Conservation (phyloP, 1,139 yeast species). For the Blastobotrys elegans region DNA sequence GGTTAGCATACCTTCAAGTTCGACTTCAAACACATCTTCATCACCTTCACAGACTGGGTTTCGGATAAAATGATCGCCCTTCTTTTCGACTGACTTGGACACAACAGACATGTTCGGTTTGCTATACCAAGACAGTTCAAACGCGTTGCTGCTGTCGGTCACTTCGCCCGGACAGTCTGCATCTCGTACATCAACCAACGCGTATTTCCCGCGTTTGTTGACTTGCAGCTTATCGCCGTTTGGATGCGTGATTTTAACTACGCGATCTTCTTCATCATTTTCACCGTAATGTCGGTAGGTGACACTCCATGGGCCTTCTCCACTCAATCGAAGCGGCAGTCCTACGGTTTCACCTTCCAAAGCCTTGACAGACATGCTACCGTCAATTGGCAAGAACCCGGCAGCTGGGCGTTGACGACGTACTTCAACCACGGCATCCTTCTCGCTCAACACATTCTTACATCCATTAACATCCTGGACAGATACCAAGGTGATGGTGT, state of each 20-base stretch:
- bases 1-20: constrained; percentile 48
- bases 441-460: constrained; percentile 56
- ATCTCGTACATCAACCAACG: constrained; percentile 53
- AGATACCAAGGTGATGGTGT: constrained; percentile 55
- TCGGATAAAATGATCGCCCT: constrained; percentile 30
- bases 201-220: constrained; percentile 57
- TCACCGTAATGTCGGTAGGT: constrained; percentile 32
- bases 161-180: constrained; percentile 67
- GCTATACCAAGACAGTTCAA: constrained; percentile 36
- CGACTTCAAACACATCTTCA: constrained; percentile 47
- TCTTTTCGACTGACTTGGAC: constrained; percentile 26
- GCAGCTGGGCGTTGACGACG: constrained; percentile 63
- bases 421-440: constrained; percentile 57
- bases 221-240: constrained; percentile 40
- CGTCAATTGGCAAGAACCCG: constrained; percentile 40
- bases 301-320: constrained; percentile 48
- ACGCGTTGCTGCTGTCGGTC: constrained; percentile 19
- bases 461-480: constrained; percentile 74
- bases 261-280: constrained; percentile 16
- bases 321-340: constrained; percentile 55
- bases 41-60: constrained; percentile 45
- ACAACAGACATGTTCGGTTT: constrained; percentile 50
- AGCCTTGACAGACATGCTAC: constrained; percentile 26
- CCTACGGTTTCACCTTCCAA: constrained; percentile 54
- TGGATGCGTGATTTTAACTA: constrained; percentile 19